A percentile compares a stretch with the other conserved stretches of the same genome.
These are phyloP conservation scores for Begonia loranthoides DNA, from an alignment of 306 rosid species.

Conservation along the genomic window DNA sequence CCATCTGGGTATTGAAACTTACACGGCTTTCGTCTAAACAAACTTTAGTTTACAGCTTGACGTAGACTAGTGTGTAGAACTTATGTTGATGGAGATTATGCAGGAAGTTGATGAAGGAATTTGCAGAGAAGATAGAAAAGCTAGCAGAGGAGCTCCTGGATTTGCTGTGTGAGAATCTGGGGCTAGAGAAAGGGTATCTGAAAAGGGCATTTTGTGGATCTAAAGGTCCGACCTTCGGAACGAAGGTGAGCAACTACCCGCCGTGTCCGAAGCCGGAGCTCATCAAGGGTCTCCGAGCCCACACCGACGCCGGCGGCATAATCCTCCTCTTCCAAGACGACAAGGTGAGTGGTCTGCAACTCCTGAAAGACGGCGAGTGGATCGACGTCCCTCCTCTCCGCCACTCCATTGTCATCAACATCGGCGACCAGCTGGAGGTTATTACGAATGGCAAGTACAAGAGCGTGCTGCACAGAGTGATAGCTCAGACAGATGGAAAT, in stretches of 20 bases:
- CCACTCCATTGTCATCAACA: constrained; percentile 73
- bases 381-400: constrained; percentile 84
- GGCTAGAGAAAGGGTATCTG: constrained; percentile 66
- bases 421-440: constrained; percentile 94
- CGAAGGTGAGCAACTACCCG: constrained; percentile 86
- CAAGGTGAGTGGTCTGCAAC: constrained; percentile 82
- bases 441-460: constrained; percentile 62
- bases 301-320: constrained; percentile 90
- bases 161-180: constrained; percentile 82
- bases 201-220: constrained; percentile 65
- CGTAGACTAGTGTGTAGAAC: not conserved
- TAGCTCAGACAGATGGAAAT: constrained; percentile 60
- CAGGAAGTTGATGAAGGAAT: constrained; percentile 72
- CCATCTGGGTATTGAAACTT: no score
- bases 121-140: constrained; percentile 47
- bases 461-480: constrained; percentile 78
- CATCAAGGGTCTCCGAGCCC: constrained; percentile 85
- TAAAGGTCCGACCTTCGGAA: constrained; percentile 80
- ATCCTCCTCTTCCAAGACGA: constrained; percentile 83
- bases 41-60: no score
- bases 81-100: not conserved
- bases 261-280: constrained; percentile 74
- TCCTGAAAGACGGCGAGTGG: constrained; percentile 73
- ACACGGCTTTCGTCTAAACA: no score
- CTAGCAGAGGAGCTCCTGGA: constrained; percentile 68